These are phyloP conservation scores for Setomelanomma holmii DNA, from an alignment of 2,329 filamentous ascomycete genomes.

Conservation along the genomic window DNA sequence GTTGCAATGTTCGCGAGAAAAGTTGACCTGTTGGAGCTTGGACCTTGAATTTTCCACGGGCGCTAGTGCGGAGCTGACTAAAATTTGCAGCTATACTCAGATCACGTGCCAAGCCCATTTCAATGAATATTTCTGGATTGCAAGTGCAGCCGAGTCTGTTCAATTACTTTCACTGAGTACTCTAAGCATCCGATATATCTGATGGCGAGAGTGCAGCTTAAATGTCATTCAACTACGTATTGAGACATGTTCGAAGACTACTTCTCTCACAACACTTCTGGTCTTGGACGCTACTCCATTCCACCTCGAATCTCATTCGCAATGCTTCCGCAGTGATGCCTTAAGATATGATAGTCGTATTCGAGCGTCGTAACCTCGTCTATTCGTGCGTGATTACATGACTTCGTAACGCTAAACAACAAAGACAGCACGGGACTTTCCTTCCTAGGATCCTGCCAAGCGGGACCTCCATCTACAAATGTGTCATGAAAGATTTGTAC, in stretches of 20 bases:
- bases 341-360: not conserved
- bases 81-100: not conserved
- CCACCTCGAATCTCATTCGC: too few species aligned
- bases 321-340: too few species aligned
- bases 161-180: too few species aligned
- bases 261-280: too few species aligned
- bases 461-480: not conserved
- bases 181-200: too few species aligned
- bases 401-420: not conserved
- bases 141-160: too few species aligned
- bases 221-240: too few species aligned
- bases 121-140: too few species aligned
- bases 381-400: not conserved
- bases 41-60: slow-evolving; percentile 4
- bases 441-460: not conserved
- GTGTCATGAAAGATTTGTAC: not conserved
- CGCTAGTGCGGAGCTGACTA: slow-evolving; percentile 4
- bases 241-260: too few species aligned
- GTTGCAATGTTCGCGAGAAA: slow-evolving; percentile 13
- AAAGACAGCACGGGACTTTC: not conserved
- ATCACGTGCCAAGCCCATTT: not conserved
- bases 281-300: too few species aligned
- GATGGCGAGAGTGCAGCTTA: too few species aligned
- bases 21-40: slow-evolving; percentile 16
- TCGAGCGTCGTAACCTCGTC: too few species aligned